Conservation (phyloP, 176 grass and related monocot species). For the Aechmea fasciata region DNA sequence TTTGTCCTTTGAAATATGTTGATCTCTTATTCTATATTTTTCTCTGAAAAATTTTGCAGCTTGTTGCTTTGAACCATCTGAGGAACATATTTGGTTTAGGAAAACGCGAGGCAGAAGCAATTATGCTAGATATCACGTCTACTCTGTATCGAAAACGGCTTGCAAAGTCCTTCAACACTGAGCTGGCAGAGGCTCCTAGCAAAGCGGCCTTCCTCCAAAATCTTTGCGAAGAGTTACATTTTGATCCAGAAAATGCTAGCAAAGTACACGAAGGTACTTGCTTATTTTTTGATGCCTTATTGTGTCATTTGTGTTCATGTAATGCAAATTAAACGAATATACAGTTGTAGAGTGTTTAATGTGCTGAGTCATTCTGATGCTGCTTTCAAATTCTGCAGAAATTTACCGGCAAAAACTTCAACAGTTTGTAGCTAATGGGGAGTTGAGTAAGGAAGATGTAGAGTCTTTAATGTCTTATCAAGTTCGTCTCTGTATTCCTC, state of each 20-base stretch:
- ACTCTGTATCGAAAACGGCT: slow-evolving; percentile 75
- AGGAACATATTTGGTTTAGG: slow-evolving; percentile 94
- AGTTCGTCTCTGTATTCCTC: slow-evolving; percentile 89
- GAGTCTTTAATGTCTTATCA: slow-evolving; percentile 71
- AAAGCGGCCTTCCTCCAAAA: slow-evolving; percentile 93
- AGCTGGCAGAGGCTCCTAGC: slow-evolving; percentile 71
- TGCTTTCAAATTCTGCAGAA: slow-evolving; percentile 45
- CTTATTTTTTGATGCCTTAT: slow-evolving; percentile 12
- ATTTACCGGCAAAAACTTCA: slow-evolving; percentile 99
- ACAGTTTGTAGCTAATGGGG: slow-evolving; percentile 73
- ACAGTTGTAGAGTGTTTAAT: too few species aligned
- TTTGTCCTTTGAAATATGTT: background rate
- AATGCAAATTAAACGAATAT: too few species aligned
- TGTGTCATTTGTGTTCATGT: too few species aligned
- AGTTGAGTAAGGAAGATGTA: slow-evolving; percentile 78
- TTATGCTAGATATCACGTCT: slow-evolving; percentile 79
- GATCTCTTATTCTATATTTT: slow-evolving; percentile 25
- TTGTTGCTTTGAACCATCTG: slow-evolving; percentile 67
- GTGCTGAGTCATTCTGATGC: background rate
- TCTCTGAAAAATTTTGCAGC: slow-evolving; percentile 46
- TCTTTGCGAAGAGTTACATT: slow-evolving; percentile 81
- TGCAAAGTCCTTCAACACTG: slow-evolving; percentile 65
- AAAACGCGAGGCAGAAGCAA: slow-evolving; percentile 80
- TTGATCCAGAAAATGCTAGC: slow-evolving; percentile 82
- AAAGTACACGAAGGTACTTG: slow-evolving; percentile 91